Evolutionary conservation across 495 filamentous ascomycete species (phyloP).

Genomic region (Talaromyces adpressus): DNA sequence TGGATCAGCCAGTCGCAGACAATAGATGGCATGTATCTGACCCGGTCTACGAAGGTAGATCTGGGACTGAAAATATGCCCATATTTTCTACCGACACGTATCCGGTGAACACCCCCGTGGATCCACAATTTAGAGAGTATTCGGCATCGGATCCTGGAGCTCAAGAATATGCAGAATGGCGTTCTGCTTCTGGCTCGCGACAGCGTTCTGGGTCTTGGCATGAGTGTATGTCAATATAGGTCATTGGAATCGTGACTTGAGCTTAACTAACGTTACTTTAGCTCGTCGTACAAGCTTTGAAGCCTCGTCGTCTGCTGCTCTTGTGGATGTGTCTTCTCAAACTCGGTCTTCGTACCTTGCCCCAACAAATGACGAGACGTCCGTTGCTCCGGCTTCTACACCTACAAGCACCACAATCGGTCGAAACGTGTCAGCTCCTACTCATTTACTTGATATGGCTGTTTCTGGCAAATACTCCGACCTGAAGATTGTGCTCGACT

Average conservation of each 20-base stretch:
- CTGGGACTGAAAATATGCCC: background rate
- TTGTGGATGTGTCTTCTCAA: background rate
- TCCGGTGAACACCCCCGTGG: background rate
- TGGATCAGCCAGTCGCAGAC: background rate
- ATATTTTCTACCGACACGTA: background rate
- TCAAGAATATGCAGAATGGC: background rate
- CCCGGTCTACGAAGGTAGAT: background rate
- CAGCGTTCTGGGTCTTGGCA: background rate
- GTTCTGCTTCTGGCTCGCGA: background rate
- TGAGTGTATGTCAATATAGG: background rate
- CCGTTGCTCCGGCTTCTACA: background rate
- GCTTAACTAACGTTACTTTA: background rate
- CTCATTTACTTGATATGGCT: background rate
- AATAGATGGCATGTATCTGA: background rate
- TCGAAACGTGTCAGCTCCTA: background rate
- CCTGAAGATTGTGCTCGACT: conserved; percentile 14
- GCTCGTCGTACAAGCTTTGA: background rate
- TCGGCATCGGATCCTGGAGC: background rate
- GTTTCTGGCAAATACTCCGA: conserved; percentile 15
- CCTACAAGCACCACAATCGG: background rate
- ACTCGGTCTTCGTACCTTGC: background rate
- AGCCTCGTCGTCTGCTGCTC: background rate
- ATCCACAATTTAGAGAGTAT: background rate
- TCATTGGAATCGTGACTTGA: background rate
- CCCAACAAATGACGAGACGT: background rate